These are phyloP conservation scores for Yamadazyma sp. DNA, from an alignment of 805 yeast species.

Conservation along the genomic window DNA sequence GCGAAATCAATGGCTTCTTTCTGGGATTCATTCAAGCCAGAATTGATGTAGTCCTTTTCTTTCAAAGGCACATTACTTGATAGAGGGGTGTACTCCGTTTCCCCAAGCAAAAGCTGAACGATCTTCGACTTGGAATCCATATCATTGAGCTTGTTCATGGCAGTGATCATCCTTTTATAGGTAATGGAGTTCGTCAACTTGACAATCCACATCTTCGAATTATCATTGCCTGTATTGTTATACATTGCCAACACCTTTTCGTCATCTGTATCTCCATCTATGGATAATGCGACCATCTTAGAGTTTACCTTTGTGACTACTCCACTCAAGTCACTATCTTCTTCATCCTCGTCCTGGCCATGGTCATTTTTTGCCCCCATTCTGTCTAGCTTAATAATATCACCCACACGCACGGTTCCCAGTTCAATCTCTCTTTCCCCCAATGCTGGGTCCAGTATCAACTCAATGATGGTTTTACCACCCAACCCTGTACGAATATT, in stretches of 20 bases:
- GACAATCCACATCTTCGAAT: constrained; percentile 60
- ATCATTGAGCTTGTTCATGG: constrained; percentile 65
- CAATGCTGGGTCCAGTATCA: constrained; percentile 54
- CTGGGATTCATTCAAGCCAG: constrained; percentile 65
- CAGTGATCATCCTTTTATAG: constrained; percentile 74
- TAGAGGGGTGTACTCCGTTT: constrained; percentile 31
- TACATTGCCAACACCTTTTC: constrained; percentile 46
- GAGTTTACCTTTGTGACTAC: constrained; percentile 59
- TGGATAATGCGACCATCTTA: constrained; percentile 53
- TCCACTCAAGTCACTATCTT: constrained; percentile 47
- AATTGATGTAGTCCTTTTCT: constrained; percentile 37
- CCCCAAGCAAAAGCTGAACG: constrained; percentile 50
- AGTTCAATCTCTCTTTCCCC: constrained; percentile 32
- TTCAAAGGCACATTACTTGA: constrained; percentile 7
- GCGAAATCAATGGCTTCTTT: constrained; percentile 69
- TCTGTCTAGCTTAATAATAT: constrained; percentile 63
- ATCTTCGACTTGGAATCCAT: constrained; percentile 31
- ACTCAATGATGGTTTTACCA: constrained; percentile 68
- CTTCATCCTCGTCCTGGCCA: constrained; percentile 11
- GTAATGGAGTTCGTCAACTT: constrained; percentile 68
- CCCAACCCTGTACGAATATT: constrained; percentile 75
- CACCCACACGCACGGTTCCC: constrained; percentile 70
- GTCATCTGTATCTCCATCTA: constrained; percentile 58
- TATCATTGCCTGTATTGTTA: constrained; percentile 40
- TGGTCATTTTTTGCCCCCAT: constrained; percentile 30